Percentiles rank a stretch among this genome's conserved stretches.
phyloP scores from a whole-genome alignment of 768 basidiomycete genomes.

The Neoboletus brunneissimus region DNA sequence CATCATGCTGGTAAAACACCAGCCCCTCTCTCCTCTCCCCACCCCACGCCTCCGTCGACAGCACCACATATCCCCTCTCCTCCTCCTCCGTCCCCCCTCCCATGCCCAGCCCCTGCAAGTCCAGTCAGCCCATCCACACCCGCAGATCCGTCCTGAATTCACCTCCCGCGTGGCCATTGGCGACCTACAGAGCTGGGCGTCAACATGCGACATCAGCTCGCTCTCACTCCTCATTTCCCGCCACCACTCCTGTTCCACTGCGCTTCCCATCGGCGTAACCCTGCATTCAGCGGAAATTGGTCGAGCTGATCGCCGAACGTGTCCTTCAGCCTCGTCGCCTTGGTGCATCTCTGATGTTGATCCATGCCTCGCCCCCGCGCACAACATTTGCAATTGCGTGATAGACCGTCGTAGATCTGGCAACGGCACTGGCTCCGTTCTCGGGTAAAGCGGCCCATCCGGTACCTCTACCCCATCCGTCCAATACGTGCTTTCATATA shows the following conservation, averaged over 20 bases:
- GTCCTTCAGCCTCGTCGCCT: constrained; percentile 30
- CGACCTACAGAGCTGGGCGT: constrained; percentile 46
- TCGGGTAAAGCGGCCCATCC: constrained; percentile 36
- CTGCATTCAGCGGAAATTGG: constrained; percentile 33
- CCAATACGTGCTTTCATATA: constrained; percentile 42
- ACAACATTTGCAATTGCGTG: constrained; percentile 57
- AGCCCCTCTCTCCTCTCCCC: constrained; percentile 16
- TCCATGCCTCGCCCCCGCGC: constrained; percentile 35
- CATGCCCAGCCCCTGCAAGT: constrained; percentile 9
- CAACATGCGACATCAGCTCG: constrained; percentile 53
- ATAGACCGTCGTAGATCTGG: constrained; percentile 68
- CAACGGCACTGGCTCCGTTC: constrained; percentile 28
- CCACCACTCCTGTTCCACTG: constrained; percentile 24
- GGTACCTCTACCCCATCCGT: constrained; percentile 27
- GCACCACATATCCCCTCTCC: constrained; percentile 50
- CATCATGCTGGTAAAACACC: constrained; percentile 43
- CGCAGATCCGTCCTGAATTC: constrained; percentile 12
- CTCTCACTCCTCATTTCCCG: constrained; percentile 31
- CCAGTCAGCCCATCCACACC: constrained; percentile 8
- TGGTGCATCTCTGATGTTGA: constrained; percentile 27
- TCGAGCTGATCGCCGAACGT: constrained; percentile 29
- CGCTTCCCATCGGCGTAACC: constrained; percentile 17
- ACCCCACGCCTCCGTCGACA: constrained; percentile 29
- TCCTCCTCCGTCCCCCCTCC: constrained; percentile 45
- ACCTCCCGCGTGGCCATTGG: constrained; percentile 41